Percentiles rank a stretch among this genome's conserved stretches.
These are phyloP conservation scores for Symbiodinium pilosum DNA, from an alignment of 73 alveolate genomes.

Conservation along the genomic window DNA sequence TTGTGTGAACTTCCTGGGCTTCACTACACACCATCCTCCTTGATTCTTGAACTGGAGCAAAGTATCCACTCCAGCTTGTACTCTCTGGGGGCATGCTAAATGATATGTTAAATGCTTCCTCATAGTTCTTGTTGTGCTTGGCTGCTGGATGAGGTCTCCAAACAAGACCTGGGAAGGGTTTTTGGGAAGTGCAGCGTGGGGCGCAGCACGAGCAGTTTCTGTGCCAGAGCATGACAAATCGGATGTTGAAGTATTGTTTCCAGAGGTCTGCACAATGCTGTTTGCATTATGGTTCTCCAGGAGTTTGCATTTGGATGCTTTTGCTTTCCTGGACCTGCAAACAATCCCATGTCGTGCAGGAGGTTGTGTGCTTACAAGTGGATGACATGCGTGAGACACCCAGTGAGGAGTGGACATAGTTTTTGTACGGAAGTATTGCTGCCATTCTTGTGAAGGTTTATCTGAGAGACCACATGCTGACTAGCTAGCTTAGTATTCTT, in stretches of 20 bases:
- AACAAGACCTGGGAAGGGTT: constrained; percentile 76
- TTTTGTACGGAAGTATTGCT: too few species aligned
- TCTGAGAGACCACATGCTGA: too few species aligned
- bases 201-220: not conserved
- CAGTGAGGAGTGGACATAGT: too few species aligned
- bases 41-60: too few species aligned
- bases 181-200: constrained; percentile 10
- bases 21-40: too few species aligned
- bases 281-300: constrained; percentile 87
- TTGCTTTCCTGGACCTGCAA: too few species aligned
- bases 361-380: constrained; percentile 66
- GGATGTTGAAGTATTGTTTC: not conserved
- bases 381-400: constrained; percentile 49
- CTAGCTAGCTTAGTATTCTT: too few species aligned
- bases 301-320: too few species aligned
- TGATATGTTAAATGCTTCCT: not conserved
- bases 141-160: not conserved
- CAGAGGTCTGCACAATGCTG: constrained; percentile 69
- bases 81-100: too few species aligned
- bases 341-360: not conserved
- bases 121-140: not conserved
- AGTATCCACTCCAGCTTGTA: too few species aligned
- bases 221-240: not conserved
- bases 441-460: too few species aligned
- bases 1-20: too few species aligned